phyloP scores from a whole-genome alignment of 2,329 filamentous ascomycete species.

The Alternaria sp. region DNA sequence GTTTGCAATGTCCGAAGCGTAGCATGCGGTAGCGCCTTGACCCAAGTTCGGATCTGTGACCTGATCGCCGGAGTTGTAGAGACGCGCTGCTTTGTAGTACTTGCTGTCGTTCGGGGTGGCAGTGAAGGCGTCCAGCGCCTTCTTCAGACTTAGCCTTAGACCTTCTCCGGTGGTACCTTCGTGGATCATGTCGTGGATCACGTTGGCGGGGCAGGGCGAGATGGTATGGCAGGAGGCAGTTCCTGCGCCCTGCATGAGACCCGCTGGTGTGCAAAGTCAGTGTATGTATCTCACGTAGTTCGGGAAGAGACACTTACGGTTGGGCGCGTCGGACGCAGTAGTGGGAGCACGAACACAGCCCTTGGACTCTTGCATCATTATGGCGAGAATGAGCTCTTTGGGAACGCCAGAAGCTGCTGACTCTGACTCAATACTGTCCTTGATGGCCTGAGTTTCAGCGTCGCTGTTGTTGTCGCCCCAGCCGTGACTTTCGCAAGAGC shows the following conservation, averaged over 20 bases:
- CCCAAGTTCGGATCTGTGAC: conserved; percentile 47
- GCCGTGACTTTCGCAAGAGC: conserved; percentile 46
- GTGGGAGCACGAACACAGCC: conserved; percentile 56
- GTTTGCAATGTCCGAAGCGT: conserved; percentile 60
- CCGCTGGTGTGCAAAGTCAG: conserved; percentile 26
- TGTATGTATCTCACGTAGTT: background rate
- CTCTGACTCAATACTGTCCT: conserved; percentile 47
- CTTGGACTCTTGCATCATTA: conserved; percentile 56
- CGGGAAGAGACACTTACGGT: conserved; percentile 29
- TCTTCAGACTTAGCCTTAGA: conserved; percentile 52
- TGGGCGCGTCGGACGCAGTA: conserved; percentile 50
- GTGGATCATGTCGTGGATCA: conserved; percentile 51
- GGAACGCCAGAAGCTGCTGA: conserved; percentile 41
- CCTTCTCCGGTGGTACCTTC: conserved; percentile 55
- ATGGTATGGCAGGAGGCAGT: conserved; percentile 46
- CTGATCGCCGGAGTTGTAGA: conserved; percentile 59
- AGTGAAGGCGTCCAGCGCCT: conserved; percentile 37
- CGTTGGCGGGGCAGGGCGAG: conserved; percentile 33
- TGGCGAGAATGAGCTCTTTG: conserved; percentile 53
- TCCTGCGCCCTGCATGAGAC: conserved; percentile 55
- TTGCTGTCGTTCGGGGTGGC: conserved; percentile 43
- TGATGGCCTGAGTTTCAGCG: conserved; percentile 48
- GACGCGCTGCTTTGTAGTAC: conserved; percentile 57
- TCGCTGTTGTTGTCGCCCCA: conserved; percentile 48
- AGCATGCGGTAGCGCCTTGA: conserved; percentile 56